phyloP scores from a whole-genome alignment of 2,329 filamentous ascomycete species.

The Fusarium sp. region DNA sequence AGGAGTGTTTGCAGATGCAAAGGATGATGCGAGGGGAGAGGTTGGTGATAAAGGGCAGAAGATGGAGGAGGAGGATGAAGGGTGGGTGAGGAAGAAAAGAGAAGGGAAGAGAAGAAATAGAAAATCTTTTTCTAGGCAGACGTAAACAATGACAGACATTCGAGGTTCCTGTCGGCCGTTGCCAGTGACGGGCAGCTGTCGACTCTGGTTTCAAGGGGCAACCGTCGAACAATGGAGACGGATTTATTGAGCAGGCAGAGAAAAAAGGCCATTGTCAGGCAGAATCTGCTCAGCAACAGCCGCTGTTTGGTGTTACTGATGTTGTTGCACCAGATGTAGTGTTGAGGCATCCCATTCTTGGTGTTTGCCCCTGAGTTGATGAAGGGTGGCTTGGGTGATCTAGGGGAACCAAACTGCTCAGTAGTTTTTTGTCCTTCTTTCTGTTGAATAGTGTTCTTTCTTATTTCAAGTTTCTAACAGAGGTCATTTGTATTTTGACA shows the following conservation, averaged over 20 bases:
- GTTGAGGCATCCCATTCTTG: conserved; percentile 25
- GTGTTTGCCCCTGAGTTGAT: conserved; percentile 30
- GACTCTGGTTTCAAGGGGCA: conserved; percentile 34
- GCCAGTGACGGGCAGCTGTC: conserved; percentile 15
- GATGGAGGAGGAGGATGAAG: background rate
- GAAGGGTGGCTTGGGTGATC: background rate
- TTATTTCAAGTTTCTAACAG: too few species aligned
- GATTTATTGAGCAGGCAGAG: conserved; percentile 1
- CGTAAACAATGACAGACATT: conserved; percentile 27
- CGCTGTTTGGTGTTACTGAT: conserved; percentile 28
- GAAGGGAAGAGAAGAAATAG: conserved; percentile 5
- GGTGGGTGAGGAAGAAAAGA: conserved; percentile 16
- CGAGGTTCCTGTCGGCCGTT: conserved; percentile 2
- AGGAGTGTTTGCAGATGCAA: conserved; percentile 2
- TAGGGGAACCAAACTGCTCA: too few species aligned
- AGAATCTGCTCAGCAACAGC: conserved; percentile 20
- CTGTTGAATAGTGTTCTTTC: too few species aligned
- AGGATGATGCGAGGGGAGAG: conserved; percentile 17
- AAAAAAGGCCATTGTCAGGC: background rate
- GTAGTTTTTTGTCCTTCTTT: too few species aligned
- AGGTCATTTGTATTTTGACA: too few species aligned
- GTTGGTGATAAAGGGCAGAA: conserved; percentile 10
- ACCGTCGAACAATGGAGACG: conserved; percentile 17
- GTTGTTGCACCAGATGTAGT: conserved; percentile 30
- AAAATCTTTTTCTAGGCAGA: conserved; percentile 24